A percentile compares a stretch with the other conserved stretches of the same genome.
Conservation (phyloP, 305 asterid genomes). For the Solanum hybrid region DNA sequence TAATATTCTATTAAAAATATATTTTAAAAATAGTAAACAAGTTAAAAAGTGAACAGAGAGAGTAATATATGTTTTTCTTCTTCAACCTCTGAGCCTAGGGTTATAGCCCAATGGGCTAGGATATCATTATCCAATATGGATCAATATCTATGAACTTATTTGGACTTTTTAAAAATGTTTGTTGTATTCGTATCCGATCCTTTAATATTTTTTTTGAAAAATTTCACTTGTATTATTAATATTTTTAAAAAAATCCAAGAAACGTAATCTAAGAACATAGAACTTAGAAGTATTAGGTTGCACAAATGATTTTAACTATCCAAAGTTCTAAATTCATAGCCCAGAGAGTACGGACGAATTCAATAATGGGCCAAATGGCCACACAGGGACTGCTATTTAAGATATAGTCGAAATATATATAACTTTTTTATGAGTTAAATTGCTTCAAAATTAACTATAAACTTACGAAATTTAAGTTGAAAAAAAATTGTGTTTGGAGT, state of each 20-base stretch:
- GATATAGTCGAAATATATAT: background rate
- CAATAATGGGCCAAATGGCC: background rate
- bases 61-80: too few species aligned
- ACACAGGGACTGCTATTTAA: background rate
- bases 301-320: background rate
- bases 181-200: rapidly evolving
- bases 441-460: background rate
- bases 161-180: too few species aligned
- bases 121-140: background rate
- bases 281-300: background rate
- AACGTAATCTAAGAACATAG: background rate
- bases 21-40: too few species aligned
- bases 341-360: background rate
- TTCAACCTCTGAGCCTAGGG: background rate
- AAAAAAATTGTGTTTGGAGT: background rate
- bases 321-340: background rate
- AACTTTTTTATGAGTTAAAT: background rate
- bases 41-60: too few species aligned
- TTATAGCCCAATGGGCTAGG: background rate
- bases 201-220: too few species aligned
- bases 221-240: too few species aligned
- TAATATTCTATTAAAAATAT: too few species aligned
- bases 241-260: too few species aligned
- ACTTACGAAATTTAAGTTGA: background rate
- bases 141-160: background rate